A percentile compares a stretch with the other conserved stretches of the same genome.
phyloP scores from a whole-genome alignment of 805 yeast genomes.

The Ogataea henricii region DNA sequence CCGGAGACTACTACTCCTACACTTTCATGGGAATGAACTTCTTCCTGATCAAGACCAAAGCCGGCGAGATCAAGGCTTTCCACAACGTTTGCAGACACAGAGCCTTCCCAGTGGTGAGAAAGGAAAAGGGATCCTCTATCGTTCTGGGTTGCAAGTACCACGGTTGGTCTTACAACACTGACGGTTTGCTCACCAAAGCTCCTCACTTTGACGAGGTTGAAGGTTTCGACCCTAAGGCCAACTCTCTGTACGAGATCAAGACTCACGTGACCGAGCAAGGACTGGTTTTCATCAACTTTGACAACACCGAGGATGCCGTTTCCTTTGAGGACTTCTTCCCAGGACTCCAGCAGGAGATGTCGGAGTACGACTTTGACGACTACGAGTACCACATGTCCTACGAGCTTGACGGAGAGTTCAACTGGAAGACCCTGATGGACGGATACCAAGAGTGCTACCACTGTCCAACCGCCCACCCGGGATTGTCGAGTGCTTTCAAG shows the following conservation, averaged over 20 bases:
- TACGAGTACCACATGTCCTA: constrained; percentile 67
- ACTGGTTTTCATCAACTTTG: constrained; percentile 57
- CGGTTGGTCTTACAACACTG: constrained; percentile 67
- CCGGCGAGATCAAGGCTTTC: constrained; percentile 57
- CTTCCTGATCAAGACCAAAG: constrained; percentile 54
- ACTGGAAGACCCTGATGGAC: constrained; percentile 69
- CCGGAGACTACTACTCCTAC: constrained; percentile 59
- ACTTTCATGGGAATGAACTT: constrained; percentile 55
- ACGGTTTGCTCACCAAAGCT: constrained; percentile 59
- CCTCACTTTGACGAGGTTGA: constrained; percentile 62
- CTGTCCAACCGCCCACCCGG: constrained; percentile 70
- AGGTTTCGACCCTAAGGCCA: constrained; percentile 57
- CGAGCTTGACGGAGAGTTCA: constrained; percentile 62
- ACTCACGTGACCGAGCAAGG: constrained; percentile 59
- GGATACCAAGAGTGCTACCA: constrained; percentile 71
- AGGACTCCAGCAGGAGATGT: constrained; percentile 53
- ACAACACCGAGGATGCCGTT: constrained; percentile 41
- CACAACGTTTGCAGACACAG: constrained; percentile 68
- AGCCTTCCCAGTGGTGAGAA: constrained; percentile 62
- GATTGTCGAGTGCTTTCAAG: constrained; percentile 54
- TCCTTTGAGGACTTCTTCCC: constrained; percentile 55
- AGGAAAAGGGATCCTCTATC: constrained; percentile 58
- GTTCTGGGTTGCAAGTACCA: constrained; percentile 63
- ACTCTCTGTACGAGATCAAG: constrained; percentile 55
- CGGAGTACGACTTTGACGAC: constrained; percentile 59